Base-by-base conservation (phyloP, 129 eudicot genomes). In the Smallanthus sonchifolius region DNA sequence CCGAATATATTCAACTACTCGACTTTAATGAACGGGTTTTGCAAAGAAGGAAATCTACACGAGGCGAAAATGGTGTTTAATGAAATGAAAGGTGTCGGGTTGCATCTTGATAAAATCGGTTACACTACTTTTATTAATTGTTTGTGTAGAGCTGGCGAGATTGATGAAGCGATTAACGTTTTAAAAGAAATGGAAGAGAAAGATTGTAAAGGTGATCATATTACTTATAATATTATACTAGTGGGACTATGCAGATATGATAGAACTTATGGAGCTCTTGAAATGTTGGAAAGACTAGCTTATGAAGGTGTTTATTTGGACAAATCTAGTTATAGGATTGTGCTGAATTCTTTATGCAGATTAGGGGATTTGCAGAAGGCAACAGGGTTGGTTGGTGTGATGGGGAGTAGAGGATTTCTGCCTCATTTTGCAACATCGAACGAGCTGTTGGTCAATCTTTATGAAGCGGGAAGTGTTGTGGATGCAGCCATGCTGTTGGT, bases 391-490 rank as follows among this genome's bases (percentile, higher is more conserved):
- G 35, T 91, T 36, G 72, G 79, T 65, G 73, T 86, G 81, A 92
- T 92, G 98, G 75, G 85, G 70, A 80, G 77, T 52, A 78, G 92
- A 78, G 91, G 98, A 8, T 77, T 87, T 75, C 75, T 85, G 69
- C 98, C 98, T 48, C 98, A 92, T 82, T 76, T 89, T 79, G 88
- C 91, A 0, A 92, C 97, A 10, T 92, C 97, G 6, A 92, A 85
- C 57, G 89, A 89, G 80, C 8, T 92, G 42, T 72, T 89, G 59
- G 86, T 84, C 60, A 67, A 48, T 34, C 84, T 91, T 37, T 87
- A 95, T 83, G 83, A 86, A 77, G 86, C 63, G 15, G 95, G 97
- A 44, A 84, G 69, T 80, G 87, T 77, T 36, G 75, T 69, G 28
- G 90, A 91, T 80, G 95, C 91, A 28, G 78, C 63, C 45, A 75